Base-by-base conservation (phyloP, 148 eudicot genomes). In the Beta vulgaris region DNA sequence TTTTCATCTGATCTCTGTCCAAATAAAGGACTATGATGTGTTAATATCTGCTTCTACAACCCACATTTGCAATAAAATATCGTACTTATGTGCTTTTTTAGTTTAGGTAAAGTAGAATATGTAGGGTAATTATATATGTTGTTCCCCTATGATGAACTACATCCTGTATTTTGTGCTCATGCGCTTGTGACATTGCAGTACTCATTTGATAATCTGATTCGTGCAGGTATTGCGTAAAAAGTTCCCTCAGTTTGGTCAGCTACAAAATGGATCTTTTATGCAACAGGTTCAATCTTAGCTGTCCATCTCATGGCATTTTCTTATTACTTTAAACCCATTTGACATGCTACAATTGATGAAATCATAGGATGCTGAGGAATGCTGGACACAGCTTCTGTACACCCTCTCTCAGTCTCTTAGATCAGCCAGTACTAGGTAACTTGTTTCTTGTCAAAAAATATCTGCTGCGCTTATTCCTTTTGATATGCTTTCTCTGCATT, bases 201-300 rank as follows among this genome's bases (percentile, higher is more conserved):
- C 19, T 37, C 44, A 59, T 39, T 49, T 25, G 2, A 11, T 51
- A 15, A 11, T 40, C 26, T 62, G 5, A 28, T 39, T 25, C 23
- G 69, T 48, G 62, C 83, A 94, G 98, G 88, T 85, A 63, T 73
- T 94, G 87, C 91, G 96, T 74, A 94, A 88, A 79, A 94, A 94
- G 86, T 92, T 87, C 80, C 98, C 98, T 83, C 98, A 94, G 77
- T 94, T 94, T 85, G 98, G 97, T 31, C 98, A 94, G 85, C 86
- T 88, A 68, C 88, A 92, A 36, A 94, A 92, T 87, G 98, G 97
- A 69, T 55, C 90, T 69, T 94, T 88, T 79, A 94, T 94, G 98
- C 98, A 94, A 76, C 98, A 94, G 97, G 98, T 94, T 80, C 49
- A 49, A 29, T 68, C 54, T 21, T 40, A 32, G 25, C 53, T 60